Base-by-base conservation (phyloP, 495 filamentous ascomycete species). In the Schizothecium vesticola region DNA sequence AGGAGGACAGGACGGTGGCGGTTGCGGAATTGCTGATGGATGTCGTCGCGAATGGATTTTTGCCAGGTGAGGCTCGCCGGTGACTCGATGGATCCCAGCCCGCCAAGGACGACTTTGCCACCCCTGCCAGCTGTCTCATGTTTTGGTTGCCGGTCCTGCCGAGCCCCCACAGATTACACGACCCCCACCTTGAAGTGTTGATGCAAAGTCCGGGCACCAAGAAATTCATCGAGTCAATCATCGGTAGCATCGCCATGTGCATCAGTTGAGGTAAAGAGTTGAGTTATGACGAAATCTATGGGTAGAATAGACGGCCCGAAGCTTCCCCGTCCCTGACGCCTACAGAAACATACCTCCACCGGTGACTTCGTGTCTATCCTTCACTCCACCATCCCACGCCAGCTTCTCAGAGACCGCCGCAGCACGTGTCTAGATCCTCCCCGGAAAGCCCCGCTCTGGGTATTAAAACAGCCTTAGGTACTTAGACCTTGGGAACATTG, bases 401-500 rank as follows among this genome's bases (percentile, higher is more conserved):
- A 43, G 4, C 33, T 43, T 43, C 43, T n/a, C 43, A n/a, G 5
- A 5, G 33, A 16, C 43, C 43, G 43, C 43, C 43, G 43, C 43
- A 51, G 19, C 43, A 8, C 19, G 6, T 51, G 43, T 51, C 43
- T 19, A 51, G n/a, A 51, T n/a, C 43, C 43, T n/a, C 6, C 6
- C 19, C 19, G 6, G 16, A n/a, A 3, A 0, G 3, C 12, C 19
- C 43, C 43, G n/a, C n/a, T n/a, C 19, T n/a, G 43, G 43, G 43
- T 51, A 51, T 51, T n/a, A 51, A 7, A 51, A n/a, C 43, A n/a
- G 43, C 43, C n/a, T 0, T 19, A 1, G 16, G 6, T 19, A 51
- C 43, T 3, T 8, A 51, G 5, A 12, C 25, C 71, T 72, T 75
- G 16, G 82, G 80, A 56, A 84, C 82, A 64, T 83, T 84, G 16